A percentile compares a stretch with the other conserved stretches of the same genome.
These are phyloP conservation scores for Ceratocystis diversiconidia DNA, from an alignment of 2,329 filamentous ascomycete genomes.

Conservation along the genomic window DNA sequence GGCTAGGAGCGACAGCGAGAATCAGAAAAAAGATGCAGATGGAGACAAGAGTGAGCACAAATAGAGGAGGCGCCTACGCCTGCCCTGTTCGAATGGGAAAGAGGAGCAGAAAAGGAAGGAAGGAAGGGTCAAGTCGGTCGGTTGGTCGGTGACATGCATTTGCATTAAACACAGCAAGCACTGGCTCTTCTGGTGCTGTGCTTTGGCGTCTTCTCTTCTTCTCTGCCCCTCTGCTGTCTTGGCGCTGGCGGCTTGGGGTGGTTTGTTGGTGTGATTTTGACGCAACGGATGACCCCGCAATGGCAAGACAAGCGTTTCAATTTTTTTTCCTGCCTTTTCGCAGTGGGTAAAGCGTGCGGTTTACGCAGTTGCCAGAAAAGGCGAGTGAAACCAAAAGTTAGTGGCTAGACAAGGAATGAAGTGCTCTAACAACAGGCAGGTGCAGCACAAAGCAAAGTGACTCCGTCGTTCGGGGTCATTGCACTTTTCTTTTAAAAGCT, in stretches of 20 bases:
- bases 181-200: background rate
- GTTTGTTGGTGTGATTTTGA: conserved; percentile 4
- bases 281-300: conserved; percentile 10
- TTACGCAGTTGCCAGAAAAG: background rate
- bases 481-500: conserved; percentile 6
- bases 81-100: conserved; percentile 10
- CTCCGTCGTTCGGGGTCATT: background rate
- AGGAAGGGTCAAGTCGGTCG: background rate
- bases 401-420: background rate
- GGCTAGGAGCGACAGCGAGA: background rate
- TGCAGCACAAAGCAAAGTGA: background rate
- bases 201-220: background rate
- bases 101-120: background rate
- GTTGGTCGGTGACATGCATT: background rate
- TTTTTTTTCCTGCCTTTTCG: background rate
- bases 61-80: conserved; percentile 12
- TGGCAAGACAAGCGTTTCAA: background rate
- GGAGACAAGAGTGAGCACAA: background rate
- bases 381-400: background rate
- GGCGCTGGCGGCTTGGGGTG: background rate
- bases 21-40: background rate
- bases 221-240: background rate
- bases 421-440: background rate
- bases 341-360: background rate
- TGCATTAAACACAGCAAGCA: background rate